Evolutionary conservation across 2,329 filamentous ascomycete species (phyloP).

Genomic region (Cercospora berteroae): DNA sequence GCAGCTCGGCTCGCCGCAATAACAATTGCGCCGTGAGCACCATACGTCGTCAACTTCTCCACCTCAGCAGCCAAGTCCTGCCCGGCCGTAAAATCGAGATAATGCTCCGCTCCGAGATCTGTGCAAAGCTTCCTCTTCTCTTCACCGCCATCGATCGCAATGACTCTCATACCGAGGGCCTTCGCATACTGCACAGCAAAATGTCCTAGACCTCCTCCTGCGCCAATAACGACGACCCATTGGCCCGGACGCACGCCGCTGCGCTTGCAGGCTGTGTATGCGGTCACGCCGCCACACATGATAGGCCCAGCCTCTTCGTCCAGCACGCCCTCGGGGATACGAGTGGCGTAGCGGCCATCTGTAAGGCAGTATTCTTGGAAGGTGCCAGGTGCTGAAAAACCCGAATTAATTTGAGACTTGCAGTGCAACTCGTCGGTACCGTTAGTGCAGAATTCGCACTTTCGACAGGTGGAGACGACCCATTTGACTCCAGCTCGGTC

Average conservation of each 20-base stretch:
- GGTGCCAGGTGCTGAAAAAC: constrained; percentile 41
- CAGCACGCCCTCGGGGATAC: constrained; percentile 39
- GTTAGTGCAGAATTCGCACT: constrained; percentile 37
- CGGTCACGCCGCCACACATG: constrained; percentile 43
- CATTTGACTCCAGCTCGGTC: constrained; percentile 39
- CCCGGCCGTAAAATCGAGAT: constrained; percentile 39
- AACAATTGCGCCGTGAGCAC: constrained; percentile 42
- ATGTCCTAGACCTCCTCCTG: constrained; percentile 37
- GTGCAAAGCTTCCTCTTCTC: constrained; percentile 41
- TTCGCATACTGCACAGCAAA: constrained; percentile 37
- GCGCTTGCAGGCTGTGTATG: constrained; percentile 36
- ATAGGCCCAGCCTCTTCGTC: constrained; percentile 42
- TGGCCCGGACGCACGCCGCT: constrained; percentile 40
- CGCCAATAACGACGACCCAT: constrained; percentile 42
- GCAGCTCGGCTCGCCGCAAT: constrained; percentile 37
- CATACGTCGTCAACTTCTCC: constrained; percentile 39
- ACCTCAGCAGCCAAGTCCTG: constrained; percentile 40
- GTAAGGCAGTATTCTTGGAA: constrained; percentile 41
- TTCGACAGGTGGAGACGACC: constrained; percentile 31
- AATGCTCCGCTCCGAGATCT: constrained; percentile 40
- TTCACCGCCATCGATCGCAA: constrained; percentile 41
- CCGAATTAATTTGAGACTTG: constrained; percentile 39
- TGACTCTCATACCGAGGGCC: constrained; percentile 40
- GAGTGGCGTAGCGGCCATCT: constrained; percentile 39
- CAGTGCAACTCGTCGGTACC: constrained; percentile 41